Base-by-base conservation (phyloP, 73 alveolate species). In the Tetrahymena borealis region DNA sequence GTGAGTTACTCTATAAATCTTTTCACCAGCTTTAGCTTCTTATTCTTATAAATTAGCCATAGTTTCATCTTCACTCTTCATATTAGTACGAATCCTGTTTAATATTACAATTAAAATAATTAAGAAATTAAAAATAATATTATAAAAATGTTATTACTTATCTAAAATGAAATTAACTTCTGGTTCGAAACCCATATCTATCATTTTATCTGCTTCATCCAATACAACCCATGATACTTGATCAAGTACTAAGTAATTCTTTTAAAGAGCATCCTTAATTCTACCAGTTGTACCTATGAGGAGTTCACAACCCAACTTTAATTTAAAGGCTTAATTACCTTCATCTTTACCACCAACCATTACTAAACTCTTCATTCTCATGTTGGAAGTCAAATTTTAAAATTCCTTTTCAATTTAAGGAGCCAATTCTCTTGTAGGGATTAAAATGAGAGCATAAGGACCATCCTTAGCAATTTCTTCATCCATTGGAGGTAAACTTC, bases 361-460 rank as follows among this genome's bases (percentile, higher is more conserved):
- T 3, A 93, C 91, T 39, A 91, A 91, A 24, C 98, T 93, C 94
- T 97, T 95, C 40, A 97, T 91, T 28, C 91, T 94, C 38, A 97
- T 94, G 43, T 94, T 92, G 18, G 91, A 78, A 13, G 97, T 79
- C 24, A 97, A 93, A 41, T 94, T 94, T 78, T 36, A 39, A 28
- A 97, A 94, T 91, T 97, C 99, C 36, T 91, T 97, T 90, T 97
- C 96, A 42, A 97, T 98, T 95, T 98, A 97, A 32, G 94, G 94
- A n/a, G 99, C 99, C 85, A 98, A 95, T 94, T 98, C 99, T 95
- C 99, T 97, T 11, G 99, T 96, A 18, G 99, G 99, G n/a, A 99
- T 98, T 96, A 98, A 38, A 78, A 98, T 97, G 39, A 98, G 90
- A 5, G 97, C 98, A 91, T 96, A 96, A 4, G 99, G 99, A 18